phyloP scores from a whole-genome alignment of 202 grass and related monocot genomes.

The Zizania palustris region DNA sequence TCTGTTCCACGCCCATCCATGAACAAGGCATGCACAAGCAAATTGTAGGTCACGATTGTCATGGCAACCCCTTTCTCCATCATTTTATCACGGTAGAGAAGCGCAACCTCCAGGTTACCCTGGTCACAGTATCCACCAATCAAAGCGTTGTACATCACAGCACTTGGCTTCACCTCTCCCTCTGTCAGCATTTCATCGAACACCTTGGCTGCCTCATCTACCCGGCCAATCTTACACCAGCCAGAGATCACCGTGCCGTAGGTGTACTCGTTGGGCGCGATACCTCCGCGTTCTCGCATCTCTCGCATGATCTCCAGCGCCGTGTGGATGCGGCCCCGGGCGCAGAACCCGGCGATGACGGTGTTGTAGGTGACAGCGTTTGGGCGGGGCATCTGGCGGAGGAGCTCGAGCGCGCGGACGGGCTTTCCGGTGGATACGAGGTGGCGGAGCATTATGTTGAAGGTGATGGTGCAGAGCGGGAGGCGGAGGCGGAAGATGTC shows the following conservation, averaged over 20 bases:
- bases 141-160: slow-evolving; percentile 70
- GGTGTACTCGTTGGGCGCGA: slow-evolving; percentile 64
- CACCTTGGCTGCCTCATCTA: slow-evolving; percentile 60
- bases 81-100: slow-evolving; percentile 67
- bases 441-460: slow-evolving; percentile 92
- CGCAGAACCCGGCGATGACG: slow-evolving; percentile 72
- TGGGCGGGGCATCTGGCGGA: slow-evolving; percentile 60
- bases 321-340: slow-evolving; percentile 51
- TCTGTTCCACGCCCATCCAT: slow-evolving; percentile 56
- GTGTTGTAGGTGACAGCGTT: slow-evolving; percentile 88
- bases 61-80: slow-evolving; percentile 52
- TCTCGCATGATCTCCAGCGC: slow-evolving; percentile 58
- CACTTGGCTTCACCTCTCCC: slow-evolving; percentile 58
- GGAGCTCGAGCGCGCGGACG: slow-evolving; percentile 60
- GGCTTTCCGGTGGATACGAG: slow-evolving; percentile 69
- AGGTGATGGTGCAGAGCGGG: slow-evolving; percentile 59
- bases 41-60: slow-evolving; percentile 60
- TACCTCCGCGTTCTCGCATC: slow-evolving; percentile 53
- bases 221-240: slow-evolving; percentile 56
- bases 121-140: slow-evolving; percentile 63
- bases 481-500: slow-evolving; percentile 86
- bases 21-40: slow-evolving; percentile 72
- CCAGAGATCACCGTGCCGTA: slow-evolving; percentile 65
- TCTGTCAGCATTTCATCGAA: slow-evolving; percentile 65
- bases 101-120: slow-evolving; percentile 51